Base-by-base conservation (phyloP, 2,329 filamentous ascomycete genomes). In the Emericellopsis cladophorae region DNA sequence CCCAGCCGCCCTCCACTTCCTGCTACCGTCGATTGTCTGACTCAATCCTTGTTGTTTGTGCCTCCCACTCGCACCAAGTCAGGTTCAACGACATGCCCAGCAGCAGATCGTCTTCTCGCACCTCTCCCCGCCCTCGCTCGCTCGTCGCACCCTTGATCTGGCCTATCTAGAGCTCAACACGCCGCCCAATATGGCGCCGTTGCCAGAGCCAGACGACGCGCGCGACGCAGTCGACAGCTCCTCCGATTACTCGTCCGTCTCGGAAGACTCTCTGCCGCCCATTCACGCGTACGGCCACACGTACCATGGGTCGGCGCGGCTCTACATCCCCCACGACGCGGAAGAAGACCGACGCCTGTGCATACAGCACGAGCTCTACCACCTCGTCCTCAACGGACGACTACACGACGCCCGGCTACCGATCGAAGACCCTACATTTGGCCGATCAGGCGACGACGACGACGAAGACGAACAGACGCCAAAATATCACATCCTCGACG, bases 181-280 rank as follows among this genome's bases (percentile, higher is more conserved):
- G 7, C n/a, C n/a, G n/a, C n/a, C n/a, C 26, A 7, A 29, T 4
- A 29, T 29, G 26, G 26, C 8, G 26, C 12, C 26, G 26, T 7
- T 9, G 26, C 6, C 26, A 29, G 26, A 29, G 9, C 26, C 29
- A n/a, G 41, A 44, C 31, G 41, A 44, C 5, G 42, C 38, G 22
- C 50, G 47, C 10, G 49, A 51, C 35, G 49, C 48, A 23, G 53
- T 50, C 41, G 57, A 56, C 31, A 50, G 51, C 2, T 50, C 42
- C 15, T 60, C 57, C 23, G 52, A 59, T 40, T 61, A 56, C 46
- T 58, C 55, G 4, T 56, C 59, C 34, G 57, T 58, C 33, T 59
- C 59, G 2, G 52, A 54, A 36, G 57, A 59, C 36, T 48, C 51
- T 3, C 45, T 58, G 9, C 54, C 57, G 31, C 51, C 54, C 29